Conservation (phyloP, 208 protist species). For the Angomonas deanei region DNA sequence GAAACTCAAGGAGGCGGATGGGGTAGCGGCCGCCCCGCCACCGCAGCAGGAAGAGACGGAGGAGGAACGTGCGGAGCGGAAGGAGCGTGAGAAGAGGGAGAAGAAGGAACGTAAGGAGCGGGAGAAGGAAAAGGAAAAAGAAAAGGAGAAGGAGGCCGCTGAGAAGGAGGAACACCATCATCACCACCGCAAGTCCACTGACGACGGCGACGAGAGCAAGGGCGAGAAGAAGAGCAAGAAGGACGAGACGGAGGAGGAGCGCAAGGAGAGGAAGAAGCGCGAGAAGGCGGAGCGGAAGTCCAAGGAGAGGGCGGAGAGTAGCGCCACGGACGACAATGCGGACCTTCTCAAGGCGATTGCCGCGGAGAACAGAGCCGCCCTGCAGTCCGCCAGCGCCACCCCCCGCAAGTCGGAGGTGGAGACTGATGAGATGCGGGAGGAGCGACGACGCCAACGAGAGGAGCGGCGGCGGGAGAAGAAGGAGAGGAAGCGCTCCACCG, state of each 20-base stretch:
- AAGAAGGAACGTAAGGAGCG: slow-evolving; percentile 10
- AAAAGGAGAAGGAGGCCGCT: slow-evolving; percentile 2
- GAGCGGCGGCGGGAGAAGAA: slow-evolving; percentile 15
- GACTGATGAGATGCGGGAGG: slow-evolving; percentile 25
- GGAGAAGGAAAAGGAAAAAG: background rate
- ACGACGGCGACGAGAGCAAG: slow-evolving; percentile 25
- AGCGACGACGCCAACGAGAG: slow-evolving; percentile 42
- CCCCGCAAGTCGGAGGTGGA: background rate
- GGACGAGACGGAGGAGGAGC: slow-evolving; percentile 76
- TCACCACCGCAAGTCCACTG: slow-evolving; percentile 51
- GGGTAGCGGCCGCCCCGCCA: background rate
- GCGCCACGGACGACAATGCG: slow-evolving; percentile 8
- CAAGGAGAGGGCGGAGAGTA: slow-evolving; percentile 9
- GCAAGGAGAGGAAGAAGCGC: slow-evolving; percentile 36
- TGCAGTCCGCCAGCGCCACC: background rate
- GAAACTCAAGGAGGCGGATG: background rate
- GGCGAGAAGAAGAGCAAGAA: slow-evolving; percentile 26
- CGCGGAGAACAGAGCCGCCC: slow-evolving; percentile 27
- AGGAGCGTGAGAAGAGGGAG: slow-evolving; percentile 1
- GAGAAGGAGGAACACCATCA: slow-evolving; percentile 44
- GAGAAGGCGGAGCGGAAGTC: slow-evolving; percentile 23
- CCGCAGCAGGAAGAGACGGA: background rate
- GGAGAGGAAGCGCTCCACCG: background rate
- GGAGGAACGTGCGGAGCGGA: slow-evolving; percentile 3
- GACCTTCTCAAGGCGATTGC: slow-evolving; percentile 36